Conservation (phyloP, 2,329 filamentous ascomycete genomes). For the Coniochaeta sp. region DNA sequence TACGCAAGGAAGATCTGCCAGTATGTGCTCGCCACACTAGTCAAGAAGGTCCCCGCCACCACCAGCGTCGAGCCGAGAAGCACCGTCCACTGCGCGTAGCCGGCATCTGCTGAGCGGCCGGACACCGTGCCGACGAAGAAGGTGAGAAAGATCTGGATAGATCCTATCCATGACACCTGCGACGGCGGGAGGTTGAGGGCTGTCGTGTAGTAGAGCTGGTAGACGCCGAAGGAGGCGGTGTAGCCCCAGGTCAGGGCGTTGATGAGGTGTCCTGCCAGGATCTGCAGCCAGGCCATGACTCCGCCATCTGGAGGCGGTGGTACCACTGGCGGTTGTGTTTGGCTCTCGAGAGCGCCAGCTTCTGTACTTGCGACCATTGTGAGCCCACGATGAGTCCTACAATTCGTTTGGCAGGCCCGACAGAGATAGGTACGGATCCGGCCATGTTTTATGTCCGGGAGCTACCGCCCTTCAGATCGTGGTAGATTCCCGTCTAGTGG, state of each 20-base stretch:
- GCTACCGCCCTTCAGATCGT: background rate
- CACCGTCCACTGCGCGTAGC: constrained; percentile 15
- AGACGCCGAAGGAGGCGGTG: constrained; percentile 26
- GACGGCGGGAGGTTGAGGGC: constrained; percentile 14
- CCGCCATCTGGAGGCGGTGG: constrained; percentile 19
- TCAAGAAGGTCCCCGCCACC: constrained; percentile 21
- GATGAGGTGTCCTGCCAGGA: constrained; percentile 24
- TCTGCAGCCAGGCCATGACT: constrained; percentile 26
- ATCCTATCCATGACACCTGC: constrained; percentile 19
- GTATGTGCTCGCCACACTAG: constrained; percentile 16
- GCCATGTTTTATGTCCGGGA: background rate
- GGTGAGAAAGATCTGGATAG: constrained; percentile 19
- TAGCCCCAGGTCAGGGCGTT: constrained; percentile 26
- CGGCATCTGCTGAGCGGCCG: constrained; percentile 20
- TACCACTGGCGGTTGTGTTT: background rate
- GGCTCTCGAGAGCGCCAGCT: background rate
- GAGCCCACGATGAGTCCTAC: background rate
- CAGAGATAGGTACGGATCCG: background rate
- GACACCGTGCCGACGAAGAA: constrained; percentile 18
- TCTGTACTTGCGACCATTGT: background rate
- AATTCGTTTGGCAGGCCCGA: background rate
- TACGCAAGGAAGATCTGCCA: constrained; percentile 29
- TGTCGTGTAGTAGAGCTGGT: constrained; percentile 12
- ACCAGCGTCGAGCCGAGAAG: constrained; percentile 16
- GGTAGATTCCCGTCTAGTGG: background rate